phyloP scores from a whole-genome alignment of 1,284 basidiomycete species.

The Trichosporon faecale region DNA sequence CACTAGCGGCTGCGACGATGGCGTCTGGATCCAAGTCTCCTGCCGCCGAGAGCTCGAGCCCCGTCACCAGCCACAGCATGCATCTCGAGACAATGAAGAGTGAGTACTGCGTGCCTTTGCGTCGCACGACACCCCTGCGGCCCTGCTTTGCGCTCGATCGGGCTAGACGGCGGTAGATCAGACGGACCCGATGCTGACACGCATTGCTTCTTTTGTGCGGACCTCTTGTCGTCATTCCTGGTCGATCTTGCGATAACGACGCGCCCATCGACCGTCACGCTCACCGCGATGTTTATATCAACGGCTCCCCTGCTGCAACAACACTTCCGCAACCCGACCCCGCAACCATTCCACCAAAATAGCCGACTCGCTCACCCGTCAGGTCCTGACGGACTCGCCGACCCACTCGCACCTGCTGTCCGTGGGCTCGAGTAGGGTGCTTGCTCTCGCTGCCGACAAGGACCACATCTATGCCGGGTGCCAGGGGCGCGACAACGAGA shows the following conservation, averaged over 20 bases:
- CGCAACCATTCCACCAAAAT: neutral
- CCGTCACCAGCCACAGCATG: neutral
- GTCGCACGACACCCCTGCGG: neutral
- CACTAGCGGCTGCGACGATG: neutral
- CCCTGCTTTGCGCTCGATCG: neutral
- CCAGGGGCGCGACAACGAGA: slow-evolving; percentile 71
- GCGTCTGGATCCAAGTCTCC: neutral
- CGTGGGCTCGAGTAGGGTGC: slow-evolving; percentile 54
- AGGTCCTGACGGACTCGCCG: slow-evolving; percentile 45
- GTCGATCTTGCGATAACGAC: slow-evolving; percentile 5
- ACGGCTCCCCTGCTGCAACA: neutral
- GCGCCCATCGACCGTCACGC: neutral
- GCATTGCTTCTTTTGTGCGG: neutral
- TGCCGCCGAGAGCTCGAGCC: neutral
- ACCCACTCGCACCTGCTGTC: slow-evolving; percentile 48
- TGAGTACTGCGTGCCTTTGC: neutral
- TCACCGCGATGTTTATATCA: neutral
- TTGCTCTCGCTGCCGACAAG: slow-evolving; percentile 70
- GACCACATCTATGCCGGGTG: slow-evolving; percentile 77
- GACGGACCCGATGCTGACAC: neutral
- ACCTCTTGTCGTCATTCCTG: neutral
- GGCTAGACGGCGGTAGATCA: neutral
- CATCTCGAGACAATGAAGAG: slow-evolving; percentile 5
- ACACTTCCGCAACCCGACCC: neutral
- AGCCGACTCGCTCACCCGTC: slow-evolving; percentile 48